Percentiles rank a stretch among this genome's conserved stretches.
Evolutionary conservation across 345 rosid genomes (phyloP).

Genomic region (Arabidopsis arenosa): DNA sequence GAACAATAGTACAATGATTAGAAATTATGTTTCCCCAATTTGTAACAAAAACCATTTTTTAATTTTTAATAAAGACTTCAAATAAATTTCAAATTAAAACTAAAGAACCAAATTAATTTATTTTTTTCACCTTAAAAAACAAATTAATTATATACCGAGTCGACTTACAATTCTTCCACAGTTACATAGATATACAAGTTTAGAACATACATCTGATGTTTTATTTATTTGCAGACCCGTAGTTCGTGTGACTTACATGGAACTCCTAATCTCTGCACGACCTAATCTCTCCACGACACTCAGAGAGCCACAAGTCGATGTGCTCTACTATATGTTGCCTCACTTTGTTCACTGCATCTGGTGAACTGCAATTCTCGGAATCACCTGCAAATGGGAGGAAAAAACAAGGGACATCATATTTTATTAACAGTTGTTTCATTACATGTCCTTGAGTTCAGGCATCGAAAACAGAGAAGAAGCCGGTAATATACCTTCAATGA

Average conservation of each 20-base stretch:
- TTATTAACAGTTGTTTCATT: background rate
- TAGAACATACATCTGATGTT: conserved; percentile 15
- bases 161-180: too few species aligned
- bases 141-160: too few species aligned
- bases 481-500: conserved; percentile 62
- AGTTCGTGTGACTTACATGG: conserved; percentile 10
- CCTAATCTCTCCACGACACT: conserved; percentile 52
- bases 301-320: conserved; percentile 91
- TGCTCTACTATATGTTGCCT: conserved; percentile 75
- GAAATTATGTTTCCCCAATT: too few species aligned
- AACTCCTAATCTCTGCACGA: conserved; percentile 11
- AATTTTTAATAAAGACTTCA: too few species aligned
- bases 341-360: conserved; percentile 84
- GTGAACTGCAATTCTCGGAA: conserved; percentile 77
- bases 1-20: conserved; percentile 33
- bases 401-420: background rate
- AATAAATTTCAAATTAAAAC: too few species aligned
- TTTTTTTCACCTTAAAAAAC: too few species aligned
- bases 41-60: too few species aligned
- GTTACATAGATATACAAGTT: conserved; percentile 17
- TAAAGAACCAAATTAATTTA: too few species aligned
- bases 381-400: conserved; percentile 53
- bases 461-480: background rate
- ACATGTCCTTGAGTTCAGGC: background rate
- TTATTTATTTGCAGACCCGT: conserved; percentile 10